These are phyloP conservation scores for Mycena olivaceomarginata DNA, from an alignment of 768 basidiomycete genomes.

Conservation along the genomic window DNA sequence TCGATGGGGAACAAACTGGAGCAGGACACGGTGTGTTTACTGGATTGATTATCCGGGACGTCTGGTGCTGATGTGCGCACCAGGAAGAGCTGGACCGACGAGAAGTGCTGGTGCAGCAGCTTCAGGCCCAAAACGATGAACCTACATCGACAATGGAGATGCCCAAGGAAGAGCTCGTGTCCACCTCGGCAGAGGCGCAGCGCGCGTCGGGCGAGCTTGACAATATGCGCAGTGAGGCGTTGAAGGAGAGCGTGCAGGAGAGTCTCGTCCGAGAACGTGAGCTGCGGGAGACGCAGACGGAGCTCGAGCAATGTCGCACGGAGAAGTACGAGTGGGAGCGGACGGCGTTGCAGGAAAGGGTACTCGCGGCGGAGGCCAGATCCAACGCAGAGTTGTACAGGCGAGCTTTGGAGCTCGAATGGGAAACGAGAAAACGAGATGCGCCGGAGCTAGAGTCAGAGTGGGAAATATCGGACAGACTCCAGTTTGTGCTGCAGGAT, in stretches of 20 bases:
- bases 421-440: constrained; percentile 75
- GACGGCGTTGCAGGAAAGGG: constrained; percentile 75
- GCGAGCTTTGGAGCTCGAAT: constrained; percentile 81
- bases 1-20: constrained; percentile 95
- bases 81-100: constrained; percentile 99
- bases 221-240: constrained; percentile 75
- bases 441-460: constrained; percentile 78
- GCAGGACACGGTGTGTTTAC: constrained; percentile 90
- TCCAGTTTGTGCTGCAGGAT: constrained; percentile 95
- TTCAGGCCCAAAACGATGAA: constrained; percentile 88
- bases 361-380: constrained; percentile 81
- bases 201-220: constrained; percentile 83
- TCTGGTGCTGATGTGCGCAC: constrained; percentile 44
- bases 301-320: constrained; percentile 89
- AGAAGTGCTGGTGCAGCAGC: constrained; percentile 87
- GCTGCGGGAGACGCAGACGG: constrained; percentile 86
- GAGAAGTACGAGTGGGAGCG: constrained; percentile 83
- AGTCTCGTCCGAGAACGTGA: constrained; percentile 82
- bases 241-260: constrained; percentile 84
- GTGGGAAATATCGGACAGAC: constrained; percentile 84
- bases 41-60: neutral
- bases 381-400: constrained; percentile 72
- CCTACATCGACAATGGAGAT: constrained; percentile 83
- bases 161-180: constrained; percentile 86
- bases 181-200: constrained; percentile 85